phyloP scores from a whole-genome alignment of 2,329 filamentous ascomycete species.

The Exophiala sp. region DNA sequence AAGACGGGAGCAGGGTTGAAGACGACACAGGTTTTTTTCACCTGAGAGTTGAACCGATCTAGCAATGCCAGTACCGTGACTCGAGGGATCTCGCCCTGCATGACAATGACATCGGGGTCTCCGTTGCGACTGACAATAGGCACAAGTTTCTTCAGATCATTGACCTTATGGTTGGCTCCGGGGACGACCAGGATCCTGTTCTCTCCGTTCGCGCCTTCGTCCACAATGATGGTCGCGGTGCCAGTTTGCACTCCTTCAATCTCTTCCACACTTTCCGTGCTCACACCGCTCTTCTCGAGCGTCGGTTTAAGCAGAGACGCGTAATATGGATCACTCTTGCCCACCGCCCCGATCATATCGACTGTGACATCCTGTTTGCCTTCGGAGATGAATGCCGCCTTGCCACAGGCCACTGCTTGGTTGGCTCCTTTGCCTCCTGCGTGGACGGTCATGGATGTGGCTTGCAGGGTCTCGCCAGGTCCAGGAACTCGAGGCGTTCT shows the following conservation, averaged over 20 bases:
- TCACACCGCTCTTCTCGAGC: slow-evolving; percentile 57
- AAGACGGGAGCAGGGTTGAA: slow-evolving; percentile 86
- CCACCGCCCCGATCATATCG: slow-evolving; percentile 69
- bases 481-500: slow-evolving; percentile 76
- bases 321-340: slow-evolving; percentile 56
- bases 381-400: slow-evolving; percentile 53
- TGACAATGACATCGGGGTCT: slow-evolving; percentile 58
- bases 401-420: slow-evolving; percentile 83
- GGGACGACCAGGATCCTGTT: slow-evolving; percentile 71
- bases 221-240: slow-evolving; percentile 69
- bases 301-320: slow-evolving; percentile 54
- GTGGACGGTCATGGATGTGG: slow-evolving; percentile 69
- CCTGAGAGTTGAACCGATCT: slow-evolving; percentile 40
- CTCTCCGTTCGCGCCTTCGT: slow-evolving; percentile 61
- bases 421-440: slow-evolving; percentile 94
- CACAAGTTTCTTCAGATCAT: slow-evolving; percentile 37
- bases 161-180: slow-evolving; percentile 58
- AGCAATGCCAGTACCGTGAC: slow-evolving; percentile 60
- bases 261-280: slow-evolving; percentile 49
- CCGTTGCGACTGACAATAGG: slow-evolving; percentile 35
- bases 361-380: slow-evolving; percentile 42
- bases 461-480: slow-evolving; percentile 81
- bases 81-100: slow-evolving; percentile 73
- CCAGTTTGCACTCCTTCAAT: slow-evolving; percentile 54
- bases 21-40: slow-evolving; percentile 55